Percentiles rank a stretch among this genome's conserved stretches.
phyloP scores from a whole-genome alignment of 495 filamentous ascomycete species.

The Trichoderma gamsii region DNA sequence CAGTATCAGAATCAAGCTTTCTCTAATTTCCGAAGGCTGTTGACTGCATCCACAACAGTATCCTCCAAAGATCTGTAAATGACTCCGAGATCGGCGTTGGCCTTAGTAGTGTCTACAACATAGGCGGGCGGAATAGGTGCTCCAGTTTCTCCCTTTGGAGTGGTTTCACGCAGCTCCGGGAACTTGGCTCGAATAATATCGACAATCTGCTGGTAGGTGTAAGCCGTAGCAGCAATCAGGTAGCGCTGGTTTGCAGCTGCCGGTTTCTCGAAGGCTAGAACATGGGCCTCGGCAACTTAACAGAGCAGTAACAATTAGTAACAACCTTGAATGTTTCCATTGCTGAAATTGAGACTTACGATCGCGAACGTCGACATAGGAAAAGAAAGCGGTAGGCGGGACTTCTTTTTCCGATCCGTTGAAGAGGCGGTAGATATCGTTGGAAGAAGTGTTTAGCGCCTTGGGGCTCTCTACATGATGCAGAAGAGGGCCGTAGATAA shows the following conservation, averaged over 20 bases:
- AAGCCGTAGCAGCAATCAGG: slow-evolving; percentile 34
- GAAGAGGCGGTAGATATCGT: slow-evolving; percentile 35
- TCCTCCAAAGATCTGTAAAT: slow-evolving; percentile 42
- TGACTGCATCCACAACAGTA: slow-evolving; percentile 43
- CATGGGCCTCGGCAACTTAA: slow-evolving; percentile 47
- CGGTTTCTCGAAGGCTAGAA: slow-evolving; percentile 38
- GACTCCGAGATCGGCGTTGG: slow-evolving; percentile 43
- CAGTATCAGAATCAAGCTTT: too few relatives aligned
- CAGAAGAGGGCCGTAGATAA: slow-evolving; percentile 46
- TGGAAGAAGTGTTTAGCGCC: slow-evolving; percentile 37
- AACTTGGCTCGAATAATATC: slow-evolving; percentile 39
- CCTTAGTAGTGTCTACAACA: slow-evolving; percentile 40
- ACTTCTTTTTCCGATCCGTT: slow-evolving; percentile 33
- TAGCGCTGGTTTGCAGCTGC: slow-evolving; percentile 46
- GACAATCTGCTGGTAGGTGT: slow-evolving; percentile 33
- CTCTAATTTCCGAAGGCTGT: not conserved
- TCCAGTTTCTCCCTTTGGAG: slow-evolving; percentile 29
- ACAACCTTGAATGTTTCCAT: not conserved
- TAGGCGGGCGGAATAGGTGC: slow-evolving; percentile 27
- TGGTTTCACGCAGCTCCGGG: slow-evolving; percentile 36
- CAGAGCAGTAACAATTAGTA: not conserved
- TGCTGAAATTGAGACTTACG: not conserved
- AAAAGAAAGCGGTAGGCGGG: slow-evolving; percentile 32
- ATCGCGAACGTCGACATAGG: slow-evolving; percentile 41
- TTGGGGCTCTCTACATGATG: slow-evolving; percentile 19